Evolutionary conservation across 257 asterid species (phyloP).

Genomic region (Solanum medicagineum): DNA sequence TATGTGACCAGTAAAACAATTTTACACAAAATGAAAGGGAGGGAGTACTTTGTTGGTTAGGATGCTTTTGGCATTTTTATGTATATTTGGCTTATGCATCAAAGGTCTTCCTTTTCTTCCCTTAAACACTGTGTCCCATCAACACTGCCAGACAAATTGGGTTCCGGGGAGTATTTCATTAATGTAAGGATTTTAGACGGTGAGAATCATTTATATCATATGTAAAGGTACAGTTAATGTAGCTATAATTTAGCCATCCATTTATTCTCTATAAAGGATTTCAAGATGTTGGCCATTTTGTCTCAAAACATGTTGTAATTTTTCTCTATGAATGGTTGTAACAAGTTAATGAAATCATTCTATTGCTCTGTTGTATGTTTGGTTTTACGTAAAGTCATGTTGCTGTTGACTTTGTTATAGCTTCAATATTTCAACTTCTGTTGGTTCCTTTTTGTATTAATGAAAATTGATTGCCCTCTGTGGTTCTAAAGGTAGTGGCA

Average conservation of each 20-base stretch:
- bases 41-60: not conserved
- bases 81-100: not conserved
- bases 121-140: not conserved
- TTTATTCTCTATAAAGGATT: not conserved
- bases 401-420: not conserved
- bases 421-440: not conserved
- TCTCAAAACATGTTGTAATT: not conserved
- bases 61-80: not conserved
- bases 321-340: not conserved
- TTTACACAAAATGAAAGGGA: not conserved
- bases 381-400: not conserved
- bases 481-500: constrained; percentile 65
- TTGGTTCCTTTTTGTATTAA: not conserved
- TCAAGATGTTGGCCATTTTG: not conserved
- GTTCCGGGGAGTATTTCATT: not conserved
- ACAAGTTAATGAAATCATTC: not conserved
- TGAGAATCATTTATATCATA: not conserved
- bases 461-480: not conserved
- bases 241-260: not conserved
- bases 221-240: not conserved
- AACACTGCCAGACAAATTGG: not conserved
- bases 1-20: not conserved
- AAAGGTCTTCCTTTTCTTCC: not conserved
- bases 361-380: not conserved
- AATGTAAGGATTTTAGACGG: not conserved